Base-by-base conservation (phyloP, 1,139 yeast genomes). In the Candida sp. region DNA sequence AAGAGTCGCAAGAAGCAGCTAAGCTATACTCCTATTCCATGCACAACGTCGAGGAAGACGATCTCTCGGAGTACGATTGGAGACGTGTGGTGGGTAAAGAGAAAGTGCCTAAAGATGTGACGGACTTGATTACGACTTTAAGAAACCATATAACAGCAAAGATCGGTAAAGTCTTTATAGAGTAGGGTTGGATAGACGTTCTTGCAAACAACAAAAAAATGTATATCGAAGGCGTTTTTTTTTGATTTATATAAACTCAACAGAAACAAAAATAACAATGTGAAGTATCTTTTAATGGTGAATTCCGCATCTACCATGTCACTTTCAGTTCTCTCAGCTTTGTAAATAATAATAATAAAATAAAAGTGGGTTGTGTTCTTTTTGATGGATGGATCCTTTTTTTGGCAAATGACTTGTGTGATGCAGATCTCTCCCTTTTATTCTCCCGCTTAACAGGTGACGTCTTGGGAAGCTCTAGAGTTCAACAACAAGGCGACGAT, bases 391-490 rank as follows among this genome's bases (percentile, higher is more conserved):
- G 35, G 11, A 5, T 32, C n/a, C n/a, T 33, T 12, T 9, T 33
- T 33, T 33, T 2, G 35, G 25, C 3, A 25, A 34, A 9, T 3
- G 35, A 34, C 22, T 12, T n/a, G n/a, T 34, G 38, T 12, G 22
- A n/a, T 7, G 12, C 12, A 11, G 4, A 28, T 28, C 9, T 28
- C 17, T 31, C 11, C 32, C 17, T 17, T 17, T 17, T 17, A 17
- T 17, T 17, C 17, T 17, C 17, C 17, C 17, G 17, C 56, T 77
- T 85, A 90, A 81, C 97, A 91, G 63, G 76, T 68, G 60, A 90
- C 96, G 75, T 88, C 96, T 78, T 90, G 96, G 59, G 90, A 87
- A 63, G 98, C 98, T 83, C 96, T 90, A 58, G 99, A 93, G 86
- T 94, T 94, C 78, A 94, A 85, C 72, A 94, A 85, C 69, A 94